Percentiles rank a stretch among this genome's conserved stretches.
phyloP scores from a whole-genome alignment of 83 land plant species.

The Diphasiastrum complanatum region DNA sequence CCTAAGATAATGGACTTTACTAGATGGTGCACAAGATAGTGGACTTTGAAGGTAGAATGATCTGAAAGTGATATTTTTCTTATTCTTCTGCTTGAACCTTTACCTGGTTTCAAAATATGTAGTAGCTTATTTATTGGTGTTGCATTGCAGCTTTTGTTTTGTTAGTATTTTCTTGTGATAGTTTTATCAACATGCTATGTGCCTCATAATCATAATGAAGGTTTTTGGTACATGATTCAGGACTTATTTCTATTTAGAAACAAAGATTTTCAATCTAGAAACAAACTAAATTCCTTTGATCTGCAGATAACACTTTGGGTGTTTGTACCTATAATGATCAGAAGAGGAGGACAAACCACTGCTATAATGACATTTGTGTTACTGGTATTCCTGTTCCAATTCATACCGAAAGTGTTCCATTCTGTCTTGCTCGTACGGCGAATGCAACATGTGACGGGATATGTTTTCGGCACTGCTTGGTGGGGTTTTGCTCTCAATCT shows the following conservation, averaged over 20 bases:
- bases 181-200: no score
- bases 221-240: no score
- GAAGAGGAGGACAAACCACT: conserved; percentile 40
- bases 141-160: no score
- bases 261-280: background rate
- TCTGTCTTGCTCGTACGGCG: conserved; percentile 52
- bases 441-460: conserved; percentile 89
- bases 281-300: background rate
- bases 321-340: conserved; percentile 52
- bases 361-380: conserved; percentile 51
- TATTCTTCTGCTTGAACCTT: no score
- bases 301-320: conserved; percentile 64
- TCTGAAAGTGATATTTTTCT: no score
- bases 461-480: conserved; percentile 84
- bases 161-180: no score
- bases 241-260: background rate
- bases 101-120: no score
- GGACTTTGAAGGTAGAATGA: no score
- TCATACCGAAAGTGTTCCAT: conserved; percentile 69
- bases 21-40: no score
- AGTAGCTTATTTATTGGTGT: no score
- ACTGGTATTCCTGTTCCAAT: conserved; percentile 62
- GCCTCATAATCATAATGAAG: no score
- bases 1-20: no score
- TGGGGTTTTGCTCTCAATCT: conserved; percentile 89